Base-by-base conservation (phyloP, 257 asterid genomes). In the Solanum medicagineum region DNA sequence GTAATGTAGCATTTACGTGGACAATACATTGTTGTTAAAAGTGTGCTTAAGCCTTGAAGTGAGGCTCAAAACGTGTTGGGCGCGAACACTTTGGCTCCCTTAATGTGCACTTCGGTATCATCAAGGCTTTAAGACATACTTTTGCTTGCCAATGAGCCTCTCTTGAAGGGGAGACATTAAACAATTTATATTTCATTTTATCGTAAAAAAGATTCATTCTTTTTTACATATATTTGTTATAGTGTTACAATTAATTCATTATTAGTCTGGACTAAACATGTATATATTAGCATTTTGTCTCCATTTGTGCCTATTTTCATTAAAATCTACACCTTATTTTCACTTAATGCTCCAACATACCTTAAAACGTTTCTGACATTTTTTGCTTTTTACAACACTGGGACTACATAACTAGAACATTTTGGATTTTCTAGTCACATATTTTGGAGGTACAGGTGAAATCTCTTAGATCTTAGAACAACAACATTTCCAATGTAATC, bases 1-100 rank as follows among this genome's bases (percentile, higher is more conserved):
- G 20, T 1, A 63, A 0, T 63, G 71, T 63, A 63, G 19, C 29
- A 63, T 63, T 63, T 19, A 13, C 42, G 42, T 63, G 19, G 19
- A 26, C 5, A 11, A 51, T 62, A 24, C 0, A 0, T 17, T 12
- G 0, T 24, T 7, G 6, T 0, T 2, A 63, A 0, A 2, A 1
- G 10, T 15, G 6, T 12, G 55, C 55, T 51, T 12, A 51, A 51
- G 42, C 42, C 42, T 36, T 36, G 42, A 36, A 36, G 42, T 36
- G 42, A 36, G 42, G 6, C 42, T 36, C 55, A 51, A 51, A 63
- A 24, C 2, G 42, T 13, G 42, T 63, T 24, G 19, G 26, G 71
- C 32, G 10, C 42, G 10, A 63, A 63, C 40, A 26, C 2, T 63
- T 63, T 0, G 40, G 0, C 42, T 63, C 10, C 5, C 42, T 24